Conservation (phyloP, 2,329 filamentous ascomycete species). For the Ophiostoma montium region DNA sequence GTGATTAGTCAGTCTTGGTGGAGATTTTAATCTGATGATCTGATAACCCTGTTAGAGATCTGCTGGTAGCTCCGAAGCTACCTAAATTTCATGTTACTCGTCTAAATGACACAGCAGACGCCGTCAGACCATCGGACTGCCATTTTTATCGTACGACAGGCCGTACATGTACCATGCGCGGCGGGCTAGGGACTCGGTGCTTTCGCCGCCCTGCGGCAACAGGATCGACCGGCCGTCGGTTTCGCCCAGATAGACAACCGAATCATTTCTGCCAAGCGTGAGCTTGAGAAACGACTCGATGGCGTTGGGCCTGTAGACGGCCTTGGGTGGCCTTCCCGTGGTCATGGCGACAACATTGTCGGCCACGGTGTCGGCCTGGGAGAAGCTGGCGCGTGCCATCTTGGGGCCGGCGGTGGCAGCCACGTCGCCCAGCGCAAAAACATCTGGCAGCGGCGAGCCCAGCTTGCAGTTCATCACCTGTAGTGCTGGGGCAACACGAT, state of each 20-base stretch:
- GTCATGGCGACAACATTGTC: constrained; percentile 30
- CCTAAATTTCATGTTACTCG: no score
- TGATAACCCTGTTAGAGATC: no score
- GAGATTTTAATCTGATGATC: no score
- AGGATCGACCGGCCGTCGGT: constrained; percentile 1
- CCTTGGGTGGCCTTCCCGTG: not conserved
- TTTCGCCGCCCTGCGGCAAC: constrained; percentile 2
- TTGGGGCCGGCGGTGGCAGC: constrained; percentile 34
- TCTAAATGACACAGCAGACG: not conserved
- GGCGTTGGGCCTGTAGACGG: not conserved
- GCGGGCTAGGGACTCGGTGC: not conserved
- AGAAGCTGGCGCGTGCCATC: constrained; percentile 34
- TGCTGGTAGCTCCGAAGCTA: no score
- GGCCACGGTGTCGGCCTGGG: constrained; percentile 37
- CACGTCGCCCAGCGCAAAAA: constrained; percentile 53
- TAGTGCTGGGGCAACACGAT: constrained; percentile 40
- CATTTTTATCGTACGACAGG: not conserved
- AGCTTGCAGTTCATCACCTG: constrained; percentile 30
- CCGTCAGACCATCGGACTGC: not conserved
- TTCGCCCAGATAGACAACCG: constrained; percentile 5
- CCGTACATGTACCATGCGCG: not conserved
- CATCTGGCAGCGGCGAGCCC: constrained; percentile 26
- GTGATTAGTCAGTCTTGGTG: no score
- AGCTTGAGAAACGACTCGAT: constrained; percentile 8
- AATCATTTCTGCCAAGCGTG: constrained; percentile 10